Conservation (phyloP, 2,329 filamentous ascomycete species). For the Colletotrichum sp. region DNA sequence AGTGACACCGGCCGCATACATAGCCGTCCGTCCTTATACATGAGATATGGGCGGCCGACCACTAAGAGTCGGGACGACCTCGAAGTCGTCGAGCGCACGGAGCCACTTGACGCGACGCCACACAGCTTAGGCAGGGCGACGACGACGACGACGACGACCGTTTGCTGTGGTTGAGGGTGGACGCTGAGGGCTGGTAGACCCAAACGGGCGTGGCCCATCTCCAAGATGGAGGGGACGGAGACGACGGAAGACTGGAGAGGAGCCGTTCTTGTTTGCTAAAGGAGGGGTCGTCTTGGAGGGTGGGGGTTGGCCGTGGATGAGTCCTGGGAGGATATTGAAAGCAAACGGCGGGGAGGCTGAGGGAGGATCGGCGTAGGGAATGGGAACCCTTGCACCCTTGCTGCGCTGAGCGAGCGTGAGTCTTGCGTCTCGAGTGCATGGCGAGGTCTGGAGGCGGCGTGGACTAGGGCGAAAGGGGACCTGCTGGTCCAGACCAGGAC, state of each 20-base stretch:
- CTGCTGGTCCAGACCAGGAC: constrained; percentile 2
- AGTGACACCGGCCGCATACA: constrained; percentile 9
- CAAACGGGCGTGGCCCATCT: not conserved
- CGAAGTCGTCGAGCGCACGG: not conserved
- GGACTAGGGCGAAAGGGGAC: not conserved
- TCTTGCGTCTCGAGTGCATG: not conserved
- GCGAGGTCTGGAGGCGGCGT: not conserved
- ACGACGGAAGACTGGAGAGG: not conserved
- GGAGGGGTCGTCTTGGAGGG: not conserved
- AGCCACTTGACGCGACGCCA: not conserved
- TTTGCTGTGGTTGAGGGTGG: not conserved
- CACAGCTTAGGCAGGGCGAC: not conserved
- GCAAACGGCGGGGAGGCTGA: constrained; percentile 14
- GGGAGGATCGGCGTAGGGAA: constrained; percentile 8
- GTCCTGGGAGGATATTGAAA: not conserved
- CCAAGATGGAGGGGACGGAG: constrained; percentile 4
- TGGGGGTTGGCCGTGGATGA: constrained; percentile 7
- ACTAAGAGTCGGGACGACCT: not conserved
- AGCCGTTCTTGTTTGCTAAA: not conserved
- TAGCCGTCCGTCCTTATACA: not conserved
- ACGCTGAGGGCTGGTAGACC: not conserved
- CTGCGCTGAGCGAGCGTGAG: not conserved
- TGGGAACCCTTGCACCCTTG: not conserved
- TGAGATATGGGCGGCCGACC: not conserved
- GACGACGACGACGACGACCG: not conserved